Conservation (phyloP, 1,139 yeast genomes). For the Scheffersomyces illinoinensis region DNA sequence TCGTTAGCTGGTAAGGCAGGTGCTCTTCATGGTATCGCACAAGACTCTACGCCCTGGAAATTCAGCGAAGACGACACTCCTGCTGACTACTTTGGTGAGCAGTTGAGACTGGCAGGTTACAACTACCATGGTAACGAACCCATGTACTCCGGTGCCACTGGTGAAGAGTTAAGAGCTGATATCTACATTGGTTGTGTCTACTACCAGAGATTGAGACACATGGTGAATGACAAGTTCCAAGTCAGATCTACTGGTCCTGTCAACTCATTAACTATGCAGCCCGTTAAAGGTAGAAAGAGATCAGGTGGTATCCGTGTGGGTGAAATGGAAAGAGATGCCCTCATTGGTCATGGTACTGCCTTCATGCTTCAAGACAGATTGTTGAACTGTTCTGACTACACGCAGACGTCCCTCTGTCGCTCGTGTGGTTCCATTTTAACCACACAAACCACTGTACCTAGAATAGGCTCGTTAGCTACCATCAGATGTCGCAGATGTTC, state of each 20-base stretch:
- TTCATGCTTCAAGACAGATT: slow-evolving; percentile 92
- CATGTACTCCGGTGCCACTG: slow-evolving; percentile 98
- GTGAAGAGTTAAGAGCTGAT: slow-evolving; percentile 95
- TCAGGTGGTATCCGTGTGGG: slow-evolving; percentile 99
- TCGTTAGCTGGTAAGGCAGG: slow-evolving; percentile 98
- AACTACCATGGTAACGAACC: slow-evolving; percentile 99
- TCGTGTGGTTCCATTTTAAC: slow-evolving; percentile 90
- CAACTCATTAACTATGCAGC: slow-evolving; percentile 96
- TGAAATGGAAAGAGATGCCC: slow-evolving; percentile 99
- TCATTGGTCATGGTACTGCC: slow-evolving; percentile 99
- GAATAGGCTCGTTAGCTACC: slow-evolving; percentile 78
- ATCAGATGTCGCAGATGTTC: slow-evolving; percentile 94
- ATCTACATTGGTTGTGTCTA: slow-evolving; percentile 96
- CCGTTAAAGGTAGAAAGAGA: slow-evolving; percentile 98
- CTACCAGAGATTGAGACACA: slow-evolving; percentile 97
- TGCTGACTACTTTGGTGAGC: slow-evolving; percentile 96
- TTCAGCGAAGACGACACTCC: slow-evolving; percentile 92
- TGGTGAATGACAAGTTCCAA: slow-evolving; percentile 99
- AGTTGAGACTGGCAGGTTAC: slow-evolving; percentile 82
- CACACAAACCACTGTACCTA: slow-evolving; percentile 87
- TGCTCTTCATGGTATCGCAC: slow-evolving; percentile 96
- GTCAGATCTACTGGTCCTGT: slow-evolving; percentile 99
- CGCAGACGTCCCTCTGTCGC: slow-evolving; percentile 88
- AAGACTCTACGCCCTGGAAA: slow-evolving; percentile 96
- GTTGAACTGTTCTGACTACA: slow-evolving; percentile 92